Base-by-base conservation (phyloP, 192 early-diverging fungal genomes). In the Haplosporangium gracile region DNA sequence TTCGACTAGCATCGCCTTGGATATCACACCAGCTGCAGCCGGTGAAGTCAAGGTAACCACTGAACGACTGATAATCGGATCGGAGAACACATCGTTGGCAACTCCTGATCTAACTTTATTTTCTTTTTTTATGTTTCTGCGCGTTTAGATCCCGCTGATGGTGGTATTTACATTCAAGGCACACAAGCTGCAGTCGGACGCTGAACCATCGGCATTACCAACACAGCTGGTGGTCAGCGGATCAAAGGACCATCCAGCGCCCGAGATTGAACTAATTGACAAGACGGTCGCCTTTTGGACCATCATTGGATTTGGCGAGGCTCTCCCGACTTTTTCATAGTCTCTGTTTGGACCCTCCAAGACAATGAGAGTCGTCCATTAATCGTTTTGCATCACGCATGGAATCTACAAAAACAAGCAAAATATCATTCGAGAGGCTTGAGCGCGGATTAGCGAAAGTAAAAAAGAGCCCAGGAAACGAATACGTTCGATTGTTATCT, bases 261-360 rank as follows among this genome's bases (percentile, higher is more conserved):
- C 76, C 63, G 78, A 74, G 38, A 72, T 70, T 40, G 89, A 91
- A 55, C 89, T 88, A 24, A 47, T 70, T 71, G 88, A 87, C 39
- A 91, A 91, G 69, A 90, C 82, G 26, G 89, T 90, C 36, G 88
- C 88, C 16, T 94, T 94, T 60, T 94, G 93, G 93, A 88, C 88
- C 24, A 75, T 94, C 47, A 88, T 94, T 73, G 93, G 93, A 9
- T 80, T 94, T 70, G 93, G 93, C 10, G 77, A 89, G 38, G 91
- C 83, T 4, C 7, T 85, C 5, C 78, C 83, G 0, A 85, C 83
- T 0, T 68, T 85, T 65, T 65, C 60, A 29, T 65, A 65, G 60
- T 18, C 49, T 45, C 36, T 36, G 36, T 36, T 45, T 45, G 10
- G 13, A 13, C 11, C 43, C 43, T 11, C 43, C 15, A 10, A 45